phyloP scores from a whole-genome alignment of 2,329 filamentous ascomycete species.

The Ophiostoma perfectum region DNA sequence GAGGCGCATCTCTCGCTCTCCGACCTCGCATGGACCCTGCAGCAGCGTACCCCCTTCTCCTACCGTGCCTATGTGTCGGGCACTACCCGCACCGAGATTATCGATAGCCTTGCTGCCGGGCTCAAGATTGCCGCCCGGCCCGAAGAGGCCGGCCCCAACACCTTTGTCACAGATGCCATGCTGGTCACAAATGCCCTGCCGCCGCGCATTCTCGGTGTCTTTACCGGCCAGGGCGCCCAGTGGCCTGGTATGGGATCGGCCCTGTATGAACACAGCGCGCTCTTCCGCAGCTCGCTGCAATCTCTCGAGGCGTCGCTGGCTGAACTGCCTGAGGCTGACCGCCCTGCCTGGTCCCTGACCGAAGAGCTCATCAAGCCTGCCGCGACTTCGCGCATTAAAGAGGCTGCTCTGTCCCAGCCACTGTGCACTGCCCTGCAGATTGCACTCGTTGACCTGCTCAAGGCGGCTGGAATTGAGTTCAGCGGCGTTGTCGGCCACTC shows the following conservation, averaged over 20 bases:
- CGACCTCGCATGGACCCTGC: slow-evolving; percentile 35
- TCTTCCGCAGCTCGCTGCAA: slow-evolving; percentile 17
- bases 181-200: slow-evolving; percentile 12
- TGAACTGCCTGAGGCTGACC: slow-evolving; percentile 17
- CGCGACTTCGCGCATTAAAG: slow-evolving; percentile 23
- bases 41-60: slow-evolving; percentile 32
- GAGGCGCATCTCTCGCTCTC: background rate
- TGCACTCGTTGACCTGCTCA: slow-evolving; percentile 34
- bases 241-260: slow-evolving; percentile 33
- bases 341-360: slow-evolving; percentile 24
- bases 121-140: slow-evolving; percentile 21
- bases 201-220: slow-evolving; percentile 22
- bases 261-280: slow-evolving; percentile 25
- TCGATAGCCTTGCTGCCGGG: slow-evolving; percentile 29
- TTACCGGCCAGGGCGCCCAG: slow-evolving; percentile 26
- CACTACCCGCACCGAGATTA: slow-evolving; percentile 26
- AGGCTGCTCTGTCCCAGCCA: slow-evolving; percentile 44
- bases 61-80: slow-evolving; percentile 32
- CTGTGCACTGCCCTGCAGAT: slow-evolving; percentile 52
- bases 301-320: slow-evolving; percentile 22
- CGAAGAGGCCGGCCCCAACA: slow-evolving; percentile 3
- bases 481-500: slow-evolving; percentile 38
- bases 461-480: slow-evolving; percentile 30
- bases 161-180: slow-evolving; percentile 18
- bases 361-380: slow-evolving; percentile 21